Percentiles rank a stretch among this genome's conserved stretches.
Conservation (phyloP, 2,329 filamentous ascomycete genomes). For the Didymosphaeria variabile region DNA sequence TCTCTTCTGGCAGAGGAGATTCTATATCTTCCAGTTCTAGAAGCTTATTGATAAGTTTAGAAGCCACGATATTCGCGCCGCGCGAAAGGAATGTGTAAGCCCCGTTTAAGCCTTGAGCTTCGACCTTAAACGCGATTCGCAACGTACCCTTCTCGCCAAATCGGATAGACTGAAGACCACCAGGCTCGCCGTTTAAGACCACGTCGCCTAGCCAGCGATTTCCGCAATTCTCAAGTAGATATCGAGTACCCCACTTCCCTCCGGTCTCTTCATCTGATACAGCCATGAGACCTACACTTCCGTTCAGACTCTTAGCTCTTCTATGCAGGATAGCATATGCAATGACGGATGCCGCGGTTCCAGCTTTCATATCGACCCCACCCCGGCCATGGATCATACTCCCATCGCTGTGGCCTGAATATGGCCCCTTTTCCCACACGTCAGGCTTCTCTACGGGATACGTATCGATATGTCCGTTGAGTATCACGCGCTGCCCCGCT, state of each 20-base stretch:
- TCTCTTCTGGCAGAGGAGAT: conserved; percentile 33
- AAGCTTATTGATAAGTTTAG: conserved; percentile 40
- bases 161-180: conserved; percentile 50
- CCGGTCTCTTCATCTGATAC: conserved; percentile 55
- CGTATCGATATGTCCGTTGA: conserved; percentile 57
- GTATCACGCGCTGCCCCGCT: conserved; percentile 43
- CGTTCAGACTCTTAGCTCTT: conserved; percentile 7
- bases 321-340: conserved; percentile 47
- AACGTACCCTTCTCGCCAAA: conserved; percentile 56
- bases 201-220: conserved; percentile 50
- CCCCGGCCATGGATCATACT: conserved; percentile 50
- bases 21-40: conserved; percentile 40
- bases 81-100: conserved; percentile 53
- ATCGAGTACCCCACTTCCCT: conserved; percentile 49
- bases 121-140: conserved; percentile 49
- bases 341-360: conserved; percentile 52
- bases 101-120: conserved; percentile 49
- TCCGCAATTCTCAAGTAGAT: conserved; percentile 45
- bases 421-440: conserved; percentile 50
- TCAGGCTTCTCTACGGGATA: conserved; percentile 49
- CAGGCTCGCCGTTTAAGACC: conserved; percentile 53
- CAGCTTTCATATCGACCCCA: conserved; percentile 57
- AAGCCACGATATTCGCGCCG: conserved; percentile 50
- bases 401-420: conserved; percentile 48
- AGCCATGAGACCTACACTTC: conserved; percentile 36